Percentiles rank a stretch among this genome's conserved stretches.
phyloP scores from a whole-genome alignment of 768 basidiomycete species.

The Serpula lacrymans region DNA sequence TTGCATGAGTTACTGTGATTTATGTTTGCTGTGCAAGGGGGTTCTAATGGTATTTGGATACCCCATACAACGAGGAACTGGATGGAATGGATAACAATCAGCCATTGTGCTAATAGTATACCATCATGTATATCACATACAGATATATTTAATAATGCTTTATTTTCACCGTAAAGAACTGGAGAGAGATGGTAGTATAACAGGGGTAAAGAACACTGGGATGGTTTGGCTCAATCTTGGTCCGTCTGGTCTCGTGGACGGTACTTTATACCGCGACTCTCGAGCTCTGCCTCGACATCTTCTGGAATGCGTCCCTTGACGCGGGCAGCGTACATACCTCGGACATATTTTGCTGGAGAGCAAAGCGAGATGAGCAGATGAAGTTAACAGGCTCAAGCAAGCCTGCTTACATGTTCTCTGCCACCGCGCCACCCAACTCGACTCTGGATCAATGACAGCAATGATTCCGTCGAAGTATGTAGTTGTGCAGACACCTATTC shows the following conservation, averaged over 20 bases:
- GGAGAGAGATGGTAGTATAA: too few species aligned
- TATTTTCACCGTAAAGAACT: too few species aligned
- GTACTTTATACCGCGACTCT: conserved; percentile 75
- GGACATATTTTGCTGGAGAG: conserved; percentile 75
- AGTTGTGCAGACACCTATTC: conserved; percentile 84
- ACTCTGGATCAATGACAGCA: conserved; percentile 78
- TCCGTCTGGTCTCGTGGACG: conserved; percentile 82
- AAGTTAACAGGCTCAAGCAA: background rate
- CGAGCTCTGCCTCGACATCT: conserved; percentile 79
- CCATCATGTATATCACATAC: too few species aligned
- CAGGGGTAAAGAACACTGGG: too few species aligned
- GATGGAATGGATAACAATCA: too few species aligned
- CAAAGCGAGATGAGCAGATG: conserved; percentile 6
- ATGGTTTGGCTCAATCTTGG: too few species aligned
- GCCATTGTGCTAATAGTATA: too few species aligned
- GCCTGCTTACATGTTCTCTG: conserved; percentile 78
- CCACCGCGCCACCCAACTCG: conserved; percentile 96
- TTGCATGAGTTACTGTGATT: conserved; percentile 62
- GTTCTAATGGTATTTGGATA: too few species aligned
- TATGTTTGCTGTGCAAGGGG: too few species aligned
- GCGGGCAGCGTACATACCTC: conserved; percentile 92
- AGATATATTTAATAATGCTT: too few species aligned
- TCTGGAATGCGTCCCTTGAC: conserved; percentile 84
- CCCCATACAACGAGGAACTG: too few species aligned
- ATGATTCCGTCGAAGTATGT: conserved; percentile 92